phyloP scores from a whole-genome alignment of 192 early-diverging fungal species.

The Linderina pennispora region DNA sequence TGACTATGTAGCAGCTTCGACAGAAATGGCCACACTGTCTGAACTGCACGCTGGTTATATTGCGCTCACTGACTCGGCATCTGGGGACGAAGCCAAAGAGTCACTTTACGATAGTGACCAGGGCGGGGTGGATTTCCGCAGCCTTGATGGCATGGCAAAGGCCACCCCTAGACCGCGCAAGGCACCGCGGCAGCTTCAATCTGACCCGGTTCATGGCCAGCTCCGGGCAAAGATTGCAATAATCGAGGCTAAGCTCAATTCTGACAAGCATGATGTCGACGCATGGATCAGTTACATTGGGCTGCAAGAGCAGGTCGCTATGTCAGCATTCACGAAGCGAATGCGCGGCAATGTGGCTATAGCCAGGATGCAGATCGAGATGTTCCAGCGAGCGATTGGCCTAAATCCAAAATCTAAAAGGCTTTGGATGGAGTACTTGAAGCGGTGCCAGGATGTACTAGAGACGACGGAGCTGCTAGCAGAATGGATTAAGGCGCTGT shows the following conservation, averaged over 20 bases:
- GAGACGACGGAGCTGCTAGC: conserved; percentile 5
- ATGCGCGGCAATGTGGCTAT: conserved; percentile 4
- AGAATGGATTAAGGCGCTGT: conserved; percentile 12
- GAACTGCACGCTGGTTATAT: too few species aligned
- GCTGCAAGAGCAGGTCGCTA: conserved; percentile 16
- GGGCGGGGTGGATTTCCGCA: conserved; percentile 9
- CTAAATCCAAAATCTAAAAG: conserved; percentile 8
- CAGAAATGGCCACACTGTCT: too few species aligned
- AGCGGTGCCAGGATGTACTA: conserved; percentile 8
- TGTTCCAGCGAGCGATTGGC: conserved; percentile 10
- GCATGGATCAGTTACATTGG: conserved; percentile 17
- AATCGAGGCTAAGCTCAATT: conserved; percentile 5
- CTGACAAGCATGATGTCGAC: conserved; percentile 10
- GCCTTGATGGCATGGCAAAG: conserved; percentile 18
- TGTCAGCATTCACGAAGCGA: not conserved
- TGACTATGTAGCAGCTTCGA: too few species aligned
- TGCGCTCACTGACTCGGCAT: not conserved
- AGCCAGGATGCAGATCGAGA: conserved; percentile 14
- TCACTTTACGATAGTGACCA: conserved; percentile 22
- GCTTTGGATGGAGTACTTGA: conserved; percentile 17
- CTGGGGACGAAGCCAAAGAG: too few species aligned
- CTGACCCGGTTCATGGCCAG: not conserved
- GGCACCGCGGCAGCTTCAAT: not conserved
- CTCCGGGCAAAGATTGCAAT: not conserved
- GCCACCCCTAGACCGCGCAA: not conserved